phyloP scores from a whole-genome alignment of 2,329 filamentous ascomycete species.

The Fusarium ambrosium region DNA sequence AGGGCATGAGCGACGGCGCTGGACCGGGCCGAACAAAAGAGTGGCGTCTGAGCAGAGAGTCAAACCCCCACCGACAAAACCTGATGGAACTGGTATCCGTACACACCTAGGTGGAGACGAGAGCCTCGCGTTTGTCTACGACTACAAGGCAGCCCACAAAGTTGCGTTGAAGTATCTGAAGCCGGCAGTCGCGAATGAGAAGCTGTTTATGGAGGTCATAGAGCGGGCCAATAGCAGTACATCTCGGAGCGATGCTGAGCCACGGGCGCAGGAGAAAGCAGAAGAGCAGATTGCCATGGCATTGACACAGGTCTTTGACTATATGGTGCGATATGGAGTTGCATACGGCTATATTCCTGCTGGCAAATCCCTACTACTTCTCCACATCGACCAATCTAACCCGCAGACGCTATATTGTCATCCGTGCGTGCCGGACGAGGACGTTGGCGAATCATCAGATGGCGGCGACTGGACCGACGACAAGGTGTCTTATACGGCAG shows the following conservation, averaged over 20 bases:
- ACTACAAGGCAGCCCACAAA: not conserved
- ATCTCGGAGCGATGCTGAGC: not conserved
- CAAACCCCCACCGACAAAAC: not conserved
- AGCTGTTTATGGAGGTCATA: not conserved
- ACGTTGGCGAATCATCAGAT: conserved; percentile 2
- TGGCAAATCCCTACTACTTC: conserved; percentile 44
- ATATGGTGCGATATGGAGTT: conserved; percentile 38
- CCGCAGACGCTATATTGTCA: conserved; percentile 36
- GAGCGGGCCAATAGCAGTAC: not conserved
- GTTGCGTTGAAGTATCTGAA: not conserved
- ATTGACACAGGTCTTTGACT: conserved; percentile 33
- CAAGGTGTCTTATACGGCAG: conserved; percentile 19
- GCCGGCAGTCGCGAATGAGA: not conserved
- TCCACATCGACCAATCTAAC: conserved; percentile 36
- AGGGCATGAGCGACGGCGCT: not conserved
- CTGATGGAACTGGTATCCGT: not conserved
- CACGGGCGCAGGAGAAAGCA: not conserved
- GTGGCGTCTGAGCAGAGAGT: not conserved
- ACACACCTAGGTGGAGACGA: not conserved
- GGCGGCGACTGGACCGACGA: not conserved
- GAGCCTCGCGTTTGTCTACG: not conserved
- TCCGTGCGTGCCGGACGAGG: conserved; percentile 23
- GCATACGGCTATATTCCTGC: conserved; percentile 45
- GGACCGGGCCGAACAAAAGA: not conserved
- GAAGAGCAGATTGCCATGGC: not conserved